Evolutionary conservation across 176 grass and related monocot genomes (phyloP).

Genomic region (Bromus sterilis): DNA sequence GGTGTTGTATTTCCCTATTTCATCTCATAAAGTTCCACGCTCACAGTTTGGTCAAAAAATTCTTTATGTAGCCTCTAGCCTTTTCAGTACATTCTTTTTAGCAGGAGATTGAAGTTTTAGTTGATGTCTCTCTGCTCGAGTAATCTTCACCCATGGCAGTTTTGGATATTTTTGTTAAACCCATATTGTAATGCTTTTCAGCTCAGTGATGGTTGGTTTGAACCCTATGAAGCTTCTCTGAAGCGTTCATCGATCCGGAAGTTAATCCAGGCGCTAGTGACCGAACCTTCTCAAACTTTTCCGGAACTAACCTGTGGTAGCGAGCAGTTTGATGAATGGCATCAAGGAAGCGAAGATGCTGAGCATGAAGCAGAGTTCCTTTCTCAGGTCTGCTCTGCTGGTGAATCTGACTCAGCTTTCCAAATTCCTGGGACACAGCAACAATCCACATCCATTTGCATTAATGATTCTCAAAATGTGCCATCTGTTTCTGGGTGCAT

Average conservation of each 20-base stretch:
- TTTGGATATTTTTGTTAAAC: conserved; percentile 1
- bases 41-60: too few species aligned
- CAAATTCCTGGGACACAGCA: conserved; percentile 16
- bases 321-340: conserved; percentile 31
- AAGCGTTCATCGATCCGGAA: conserved; percentile 75
- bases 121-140: not conserved
- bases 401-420: conserved; percentile 24
- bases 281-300: conserved; percentile 27
- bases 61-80: not conserved
- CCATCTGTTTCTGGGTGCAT: conserved; percentile 25
- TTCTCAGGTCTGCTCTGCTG: conserved; percentile 27
- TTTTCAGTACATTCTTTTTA: not conserved
- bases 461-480: conserved; percentile 28
- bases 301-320: conserved; percentile 5
- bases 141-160: not conserved
- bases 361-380: conserved; percentile 47
- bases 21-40: too few species aligned
- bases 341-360: conserved; percentile 34
- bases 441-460: conserved; percentile 20
- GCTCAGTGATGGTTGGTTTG: conserved; percentile 84
- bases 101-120: not conserved
- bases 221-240: conserved; percentile 77
- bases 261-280: conserved; percentile 60
- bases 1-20: too few species aligned
- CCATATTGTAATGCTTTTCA: conserved; percentile 29